Evolutionary conservation across 176 grass and related monocot species (phyloP), one percentile per base, ranked within the genome.

Genomic region (Areca catechu): DNA sequence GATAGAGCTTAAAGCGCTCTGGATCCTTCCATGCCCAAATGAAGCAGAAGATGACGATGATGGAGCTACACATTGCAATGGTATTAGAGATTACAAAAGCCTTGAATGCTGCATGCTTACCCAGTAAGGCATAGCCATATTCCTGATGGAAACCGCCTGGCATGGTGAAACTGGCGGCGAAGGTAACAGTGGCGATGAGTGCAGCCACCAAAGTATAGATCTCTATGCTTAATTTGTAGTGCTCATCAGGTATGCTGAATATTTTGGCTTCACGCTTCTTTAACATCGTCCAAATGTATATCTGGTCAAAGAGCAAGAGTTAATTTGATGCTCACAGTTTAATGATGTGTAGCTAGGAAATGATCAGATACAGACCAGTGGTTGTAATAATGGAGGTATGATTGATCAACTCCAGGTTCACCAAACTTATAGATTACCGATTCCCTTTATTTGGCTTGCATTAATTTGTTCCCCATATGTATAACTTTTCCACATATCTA

Each of bases 111-210:
- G 20, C 23, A 1, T 54, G 7, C 10, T 53, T 1, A 5, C 56
- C 58, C 5, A 88, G 67, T 56, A 79, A 50, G 22, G 79, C 71
- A 18, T 23, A 62, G 16, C 84, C 79, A 1, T 19, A 50, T 2
- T 2, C 0, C 15, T 63, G 29, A 25, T 71, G 7, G n/a, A 78
- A 79, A 4, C 84, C 84, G 9, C 84, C 79, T 0, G 79, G 84
- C 21, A 82, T 70, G 17, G 83, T 87, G 72, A 87, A 63, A 1
- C 50, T 60, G 10, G 83, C 75, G 0, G 79, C 48, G 19, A 82
- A 79, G 53, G 84, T 66, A 27, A 82, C 79, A 0, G 84, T 76
- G 0, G 79, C 84, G 10, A 82, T 88, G 21, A 88, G 62, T 47
- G 59, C 84, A 15, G 84, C 80, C 15, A 43, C 30, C 30, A 34